Base-by-base conservation (phyloP, 176 grass and related monocot genomes). In the Alopecurus myosuroides region DNA sequence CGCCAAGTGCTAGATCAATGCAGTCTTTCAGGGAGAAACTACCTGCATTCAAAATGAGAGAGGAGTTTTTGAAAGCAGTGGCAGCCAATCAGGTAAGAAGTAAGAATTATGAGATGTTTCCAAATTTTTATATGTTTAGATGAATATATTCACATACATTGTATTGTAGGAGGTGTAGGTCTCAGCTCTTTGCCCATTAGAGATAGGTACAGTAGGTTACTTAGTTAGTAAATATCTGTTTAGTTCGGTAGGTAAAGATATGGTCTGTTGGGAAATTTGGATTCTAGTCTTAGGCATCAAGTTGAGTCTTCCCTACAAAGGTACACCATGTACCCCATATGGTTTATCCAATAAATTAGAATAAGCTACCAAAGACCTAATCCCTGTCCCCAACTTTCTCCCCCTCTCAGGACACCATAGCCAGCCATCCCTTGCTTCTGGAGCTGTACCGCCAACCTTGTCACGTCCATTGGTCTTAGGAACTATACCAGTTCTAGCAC, bases 21-120 rank as follows among this genome's bases (percentile, higher is more conserved):
- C 89, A 87, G 63, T 91, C 90, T 86, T 98, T 98, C 57, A 95
- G 93, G 84, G 88, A 94, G 87, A 95, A 94, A 75, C 70, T 95
- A 77, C 96, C 96, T 53, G 91, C 93, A 74, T 92, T 90, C 77
- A 95, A 88, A 87, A 77, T 89, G 74, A 90, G 92, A 83, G 89
- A 94, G 80, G 85, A 83, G 46, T 94, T 98, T 90, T 80, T 98
- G 77, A 92, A 92, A 87, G 89, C 89, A 87, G 83, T 95, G 41
- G 85, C 74, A 73, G 67, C 86, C 26, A 98, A 92, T 87, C 96
- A 98, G 89, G 96, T 95, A 87, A 87, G 23, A 22, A 29, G 14
- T 20, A 70, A 57, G 30, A 68, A 19, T 15, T 74, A 77, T 77
- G 33, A 56, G 17, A 33, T 64, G 22, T n/a, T 44, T 81, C 60